Conservation (phyloP, 163 green algal genomes). For the Volvox carteri region DNA sequence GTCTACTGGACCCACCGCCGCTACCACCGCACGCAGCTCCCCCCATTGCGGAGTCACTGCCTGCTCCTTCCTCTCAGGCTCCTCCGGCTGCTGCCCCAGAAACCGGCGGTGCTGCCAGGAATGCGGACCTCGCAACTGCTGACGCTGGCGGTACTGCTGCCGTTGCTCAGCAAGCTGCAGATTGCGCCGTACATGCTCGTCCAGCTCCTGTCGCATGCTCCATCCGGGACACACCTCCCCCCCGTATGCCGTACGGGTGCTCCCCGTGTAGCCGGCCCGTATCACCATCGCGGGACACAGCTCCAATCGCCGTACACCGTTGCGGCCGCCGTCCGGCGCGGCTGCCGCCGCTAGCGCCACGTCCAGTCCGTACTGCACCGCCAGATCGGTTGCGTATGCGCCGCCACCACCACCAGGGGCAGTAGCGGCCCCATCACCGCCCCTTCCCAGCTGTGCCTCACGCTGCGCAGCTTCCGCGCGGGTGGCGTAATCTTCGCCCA, state of each 20-base stretch:
- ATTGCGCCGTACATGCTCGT: slow-evolving; percentile 9
- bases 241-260: neutral
- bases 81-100: neutral
- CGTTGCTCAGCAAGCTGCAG: neutral
- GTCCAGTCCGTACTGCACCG: neutral
- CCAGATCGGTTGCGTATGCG: neutral
- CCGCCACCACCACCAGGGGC: neutral
- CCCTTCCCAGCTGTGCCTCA: neutral
- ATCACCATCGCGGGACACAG: slow-evolving; percentile 2
- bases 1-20: no score
- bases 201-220: slow-evolving; percentile 32
- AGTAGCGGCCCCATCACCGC: neutral
- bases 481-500: neutral
- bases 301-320: neutral
- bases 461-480: neutral
- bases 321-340: neutral
- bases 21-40: no score
- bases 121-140: neutral
- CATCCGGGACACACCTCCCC: neutral
- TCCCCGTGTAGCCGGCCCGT: neutral
- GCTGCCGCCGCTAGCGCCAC: neutral
- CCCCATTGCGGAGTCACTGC: no score
- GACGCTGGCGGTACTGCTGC: neutral
- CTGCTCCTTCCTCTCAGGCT: neutral
- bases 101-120: no score